Percentiles rank a stretch among this genome's conserved stretches.
Evolutionary conservation across 176 grass and related monocot species (phyloP).

Genomic region (Carex scoparia): DNA sequence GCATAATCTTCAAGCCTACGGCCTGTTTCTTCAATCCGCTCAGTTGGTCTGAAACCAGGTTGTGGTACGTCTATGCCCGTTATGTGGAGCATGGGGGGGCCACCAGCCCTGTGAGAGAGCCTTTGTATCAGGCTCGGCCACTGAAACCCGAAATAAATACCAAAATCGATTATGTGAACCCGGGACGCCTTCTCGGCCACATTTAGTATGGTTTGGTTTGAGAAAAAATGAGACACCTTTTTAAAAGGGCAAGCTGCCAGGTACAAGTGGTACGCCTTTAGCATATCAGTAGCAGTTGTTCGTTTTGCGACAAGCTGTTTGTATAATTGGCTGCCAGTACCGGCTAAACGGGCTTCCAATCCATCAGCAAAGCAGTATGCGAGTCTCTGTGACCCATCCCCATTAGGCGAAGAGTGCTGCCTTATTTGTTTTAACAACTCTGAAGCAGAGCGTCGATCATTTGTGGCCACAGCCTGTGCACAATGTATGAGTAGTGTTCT

Average conservation of each 20-base stretch:
- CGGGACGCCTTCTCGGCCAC: conserved; percentile 65
- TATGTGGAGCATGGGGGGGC: conserved; percentile 63
- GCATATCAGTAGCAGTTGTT: conserved; percentile 79
- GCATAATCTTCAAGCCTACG: conserved; percentile 81
- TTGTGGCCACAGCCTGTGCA: conserved; percentile 84
- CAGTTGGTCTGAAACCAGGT: conserved; percentile 85
- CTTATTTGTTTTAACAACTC: conserved; percentile 90
- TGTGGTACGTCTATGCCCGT: conserved; percentile 93
- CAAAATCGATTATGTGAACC: conserved; percentile 95
- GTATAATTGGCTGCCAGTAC: conserved; percentile 90
- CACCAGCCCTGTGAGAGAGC: conserved; percentile 65
- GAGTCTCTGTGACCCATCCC: conserved; percentile 74
- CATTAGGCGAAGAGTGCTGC: conserved; percentile 62
- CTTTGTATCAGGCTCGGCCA: conserved; percentile 92
- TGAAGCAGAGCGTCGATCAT: conserved; percentile 73
- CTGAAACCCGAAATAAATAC: conserved; percentile 92
- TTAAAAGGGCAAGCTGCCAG: conserved; percentile 93
- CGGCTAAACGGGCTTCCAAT: conserved; percentile 82
- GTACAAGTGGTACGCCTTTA: conserved; percentile 96
- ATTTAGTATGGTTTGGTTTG: conserved; percentile 86
- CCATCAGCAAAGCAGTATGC: conserved; percentile 92
- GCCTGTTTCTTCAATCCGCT: conserved; percentile 88
- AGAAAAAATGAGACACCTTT: conserved; percentile 89
- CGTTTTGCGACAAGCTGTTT: conserved; percentile 71
- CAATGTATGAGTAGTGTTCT: conserved; percentile 88